Conservation (phyloP, 148 eudicot species). For the Diospyros lotus region DNA sequence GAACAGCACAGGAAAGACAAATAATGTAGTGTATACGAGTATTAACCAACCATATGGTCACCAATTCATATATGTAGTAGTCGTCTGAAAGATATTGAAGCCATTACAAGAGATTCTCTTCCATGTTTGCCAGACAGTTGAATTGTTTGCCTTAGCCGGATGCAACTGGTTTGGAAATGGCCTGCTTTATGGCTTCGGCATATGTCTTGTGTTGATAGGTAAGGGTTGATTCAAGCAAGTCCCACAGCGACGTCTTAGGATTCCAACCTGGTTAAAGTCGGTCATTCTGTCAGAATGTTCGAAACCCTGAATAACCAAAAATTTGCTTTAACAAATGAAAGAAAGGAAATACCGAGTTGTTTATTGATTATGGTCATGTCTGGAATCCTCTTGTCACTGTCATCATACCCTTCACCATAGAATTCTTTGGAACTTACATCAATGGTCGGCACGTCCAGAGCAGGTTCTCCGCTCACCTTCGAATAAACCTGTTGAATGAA, state of each 20-base stretch:
- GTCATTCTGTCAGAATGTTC: background rate
- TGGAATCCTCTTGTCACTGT: conserved; percentile 95
- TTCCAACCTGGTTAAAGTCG: conserved; percentile 56
- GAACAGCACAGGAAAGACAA: too few relatives aligned
- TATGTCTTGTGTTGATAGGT: conserved; percentile 96
- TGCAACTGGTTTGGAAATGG: conserved; percentile 63
- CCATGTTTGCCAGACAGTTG: background rate
- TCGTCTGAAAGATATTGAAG: conserved; percentile 23
- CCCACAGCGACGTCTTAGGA: conserved; percentile 95
- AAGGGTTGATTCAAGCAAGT: conserved; percentile 91
- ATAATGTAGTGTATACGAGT: conserved; percentile 22
- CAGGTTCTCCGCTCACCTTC: conserved; percentile 77
- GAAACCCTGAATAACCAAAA: background rate
- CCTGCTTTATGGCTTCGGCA: conserved; percentile 84
- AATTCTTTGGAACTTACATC: conserved; percentile 91
- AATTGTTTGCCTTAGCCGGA: conserved; percentile 33
- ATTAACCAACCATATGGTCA: conserved; percentile 17
- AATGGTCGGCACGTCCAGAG: conserved; percentile 66
- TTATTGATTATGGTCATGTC: conserved; percentile 94
- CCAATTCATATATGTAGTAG: conserved; percentile 8
- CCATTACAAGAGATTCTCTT: background rate
- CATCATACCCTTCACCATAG: conserved; percentile 89
- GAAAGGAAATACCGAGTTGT: conserved; percentile 63
- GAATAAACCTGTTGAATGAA: conserved; percentile 56
- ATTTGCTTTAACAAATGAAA: background rate